These are phyloP conservation scores for Rhizophagus sp. DNA, from an alignment of 192 early-diverging fungal species.

Conservation along the genomic window DNA sequence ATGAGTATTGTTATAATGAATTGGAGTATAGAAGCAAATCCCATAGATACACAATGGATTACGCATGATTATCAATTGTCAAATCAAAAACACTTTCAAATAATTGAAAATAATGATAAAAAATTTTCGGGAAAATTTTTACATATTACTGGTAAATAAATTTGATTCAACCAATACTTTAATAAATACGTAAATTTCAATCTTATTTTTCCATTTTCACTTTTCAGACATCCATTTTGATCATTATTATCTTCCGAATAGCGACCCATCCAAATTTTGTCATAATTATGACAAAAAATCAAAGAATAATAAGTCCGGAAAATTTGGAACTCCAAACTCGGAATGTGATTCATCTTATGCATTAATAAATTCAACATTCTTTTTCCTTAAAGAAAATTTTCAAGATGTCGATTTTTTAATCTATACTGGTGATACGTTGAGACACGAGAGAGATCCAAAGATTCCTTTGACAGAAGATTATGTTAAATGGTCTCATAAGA, in stretches of 20 bases:
- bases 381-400: constrained; percentile 35
- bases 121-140: background rate
- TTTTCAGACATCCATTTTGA: constrained; percentile 46
- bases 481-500: constrained; percentile 20
- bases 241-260: constrained; percentile 31
- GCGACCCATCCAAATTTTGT: constrained; percentile 37
- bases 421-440: constrained; percentile 44
- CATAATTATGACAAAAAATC: constrained; percentile 33
- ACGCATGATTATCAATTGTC: background rate
- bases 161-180: background rate
- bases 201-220: background rate
- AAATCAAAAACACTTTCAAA: background rate
- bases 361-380: constrained; percentile 29
- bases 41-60: background rate
- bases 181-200: background rate
- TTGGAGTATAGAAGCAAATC: background rate
- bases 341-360: constrained; percentile 39
- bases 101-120: background rate
- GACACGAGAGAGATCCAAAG: constrained; percentile 36
- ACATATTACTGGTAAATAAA: background rate
- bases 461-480: background rate
- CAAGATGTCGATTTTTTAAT: constrained; percentile 42
- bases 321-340: constrained; percentile 38
- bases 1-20: background rate
- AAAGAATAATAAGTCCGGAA: constrained; percentile 33